Conservation (phyloP, 805 yeast species). For the Starmerella lactis-condensi region DNA sequence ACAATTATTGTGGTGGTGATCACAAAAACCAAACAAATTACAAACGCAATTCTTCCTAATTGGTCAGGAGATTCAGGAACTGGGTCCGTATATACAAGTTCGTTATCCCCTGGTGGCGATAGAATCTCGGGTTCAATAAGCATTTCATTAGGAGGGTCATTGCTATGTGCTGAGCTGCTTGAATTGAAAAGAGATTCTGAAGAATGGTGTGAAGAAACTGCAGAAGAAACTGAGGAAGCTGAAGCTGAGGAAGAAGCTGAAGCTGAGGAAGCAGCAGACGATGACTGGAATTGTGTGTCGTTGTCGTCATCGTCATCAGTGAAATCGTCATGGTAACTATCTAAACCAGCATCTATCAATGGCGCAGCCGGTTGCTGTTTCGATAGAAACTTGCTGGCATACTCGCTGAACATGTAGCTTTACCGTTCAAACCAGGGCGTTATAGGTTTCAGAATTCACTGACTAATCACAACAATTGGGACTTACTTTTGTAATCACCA, state of each 20-base stretch:
- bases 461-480: too few species aligned
- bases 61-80: background rate
- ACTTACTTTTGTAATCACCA: too few species aligned
- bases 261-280: constrained; percentile 4
- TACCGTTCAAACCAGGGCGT: too few species aligned
- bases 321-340: constrained; percentile 14
- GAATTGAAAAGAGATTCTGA: too few species aligned
- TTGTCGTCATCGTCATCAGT: constrained; percentile 8
- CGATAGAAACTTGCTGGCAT: constrained; percentile 24
- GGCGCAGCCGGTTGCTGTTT: constrained; percentile 21
- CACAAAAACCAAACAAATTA: background rate
- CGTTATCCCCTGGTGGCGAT: background rate
- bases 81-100: background rate
- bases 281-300: constrained; percentile 15
- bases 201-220: too few species aligned
- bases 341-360: too few species aligned
- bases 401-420: constrained; percentile 16
- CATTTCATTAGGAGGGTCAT: constrained; percentile 21
- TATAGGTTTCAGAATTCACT: too few species aligned
- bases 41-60: background rate
- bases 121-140: constrained; percentile 14
- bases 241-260: constrained; percentile 1
- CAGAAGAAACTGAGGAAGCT: too few species aligned
- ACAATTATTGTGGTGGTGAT: background rate
- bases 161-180: constrained; percentile 3